Conservation (phyloP, 2,329 filamentous ascomycete species). For the Aphanoascus verrucosus region DNA sequence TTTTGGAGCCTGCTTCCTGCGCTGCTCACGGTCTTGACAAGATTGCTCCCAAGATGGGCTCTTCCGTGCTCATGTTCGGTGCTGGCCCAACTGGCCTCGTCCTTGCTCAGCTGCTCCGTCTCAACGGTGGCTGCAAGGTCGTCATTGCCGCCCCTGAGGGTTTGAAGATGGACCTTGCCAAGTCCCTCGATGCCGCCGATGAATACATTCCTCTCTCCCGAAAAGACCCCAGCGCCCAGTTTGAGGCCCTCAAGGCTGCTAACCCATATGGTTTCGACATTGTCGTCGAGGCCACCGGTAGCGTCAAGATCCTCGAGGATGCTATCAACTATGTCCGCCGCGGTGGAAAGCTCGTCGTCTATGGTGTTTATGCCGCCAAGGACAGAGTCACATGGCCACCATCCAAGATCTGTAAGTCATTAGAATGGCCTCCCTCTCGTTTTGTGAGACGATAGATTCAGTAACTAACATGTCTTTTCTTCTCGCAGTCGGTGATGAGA, state of each 20-base stretch:
- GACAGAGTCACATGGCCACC: slow-evolving; percentile 58
- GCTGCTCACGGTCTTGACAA: slow-evolving; percentile 58
- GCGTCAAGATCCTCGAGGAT: slow-evolving; percentile 57
- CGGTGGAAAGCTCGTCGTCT: slow-evolving; percentile 61
- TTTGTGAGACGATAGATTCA: slow-evolving; percentile 9
- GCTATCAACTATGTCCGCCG: slow-evolving; percentile 61
- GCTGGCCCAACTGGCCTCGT: slow-evolving; percentile 57
- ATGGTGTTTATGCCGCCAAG: slow-evolving; percentile 56
- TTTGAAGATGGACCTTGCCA: slow-evolving; percentile 59
- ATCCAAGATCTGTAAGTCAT: slow-evolving; percentile 55
- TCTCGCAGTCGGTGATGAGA: slow-evolving; percentile 45
- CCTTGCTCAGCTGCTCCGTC: slow-evolving; percentile 52
- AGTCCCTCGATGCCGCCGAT: slow-evolving; percentile 38
- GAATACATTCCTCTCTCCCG: slow-evolving; percentile 40
- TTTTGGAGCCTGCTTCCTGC: slow-evolving; percentile 59
- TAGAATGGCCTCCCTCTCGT: neutral
- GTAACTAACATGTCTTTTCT: slow-evolving; percentile 8
- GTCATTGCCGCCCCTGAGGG: slow-evolving; percentile 59
- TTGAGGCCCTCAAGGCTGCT: slow-evolving; percentile 50
- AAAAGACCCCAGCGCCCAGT: slow-evolving; percentile 47
- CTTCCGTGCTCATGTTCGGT: slow-evolving; percentile 55
- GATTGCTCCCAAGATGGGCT: slow-evolving; percentile 54
- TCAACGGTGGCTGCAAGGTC: slow-evolving; percentile 59
- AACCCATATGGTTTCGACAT: slow-evolving; percentile 66
- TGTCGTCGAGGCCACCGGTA: slow-evolving; percentile 61